Evolutionary conservation across 108 stramenopile genomes (phyloP), one percentile per base, ranked within the genome.

Genomic region (Seminavis robusta): DNA sequence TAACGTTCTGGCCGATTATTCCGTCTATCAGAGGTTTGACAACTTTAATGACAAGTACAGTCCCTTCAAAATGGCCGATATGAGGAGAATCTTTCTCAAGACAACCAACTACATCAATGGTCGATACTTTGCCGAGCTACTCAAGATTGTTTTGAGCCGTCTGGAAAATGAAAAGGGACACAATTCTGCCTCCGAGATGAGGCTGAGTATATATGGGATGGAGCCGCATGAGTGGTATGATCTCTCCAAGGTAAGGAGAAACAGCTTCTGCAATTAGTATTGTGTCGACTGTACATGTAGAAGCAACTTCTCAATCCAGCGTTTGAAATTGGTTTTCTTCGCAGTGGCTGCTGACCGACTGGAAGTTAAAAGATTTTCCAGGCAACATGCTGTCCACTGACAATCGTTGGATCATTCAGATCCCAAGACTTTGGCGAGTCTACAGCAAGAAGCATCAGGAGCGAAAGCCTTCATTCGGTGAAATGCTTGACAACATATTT

Each of bases 21-120:
- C 94, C 10, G 88, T 92, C 17, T 99, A 98, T 73, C 97, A 98
- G 44, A 73, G 98, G 31, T 99, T 99, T 74, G 99, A 99, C 66
- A 96, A 98, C 47, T 99, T 99, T 76, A 99, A 99, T 76, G 61
- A 77, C 37, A 99, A 99, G 69, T 99, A 98, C 77, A 94, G 93
- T 55, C 99, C 99, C 5, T 96, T 97, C 36, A 86, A 95, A 0
- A 86, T 98, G 84, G 90, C 90, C 8, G 89, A 96, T 38, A 88
- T 99, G 88, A 44, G 99, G n/a, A 90, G 95, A 47, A 98, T 99
- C 19, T 99, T 99, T 61, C 77, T 99, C 30, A 99, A 99, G 76
- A 92, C 92, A 2, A 91, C 89, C 59, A 99, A 99, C 69, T 59
- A 69, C 46, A 87, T 92, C 39, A 69, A 83, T 30, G 91, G 94